Conservation (phyloP, 148 eudicot species). For the Camellia granthamiana region DNA sequence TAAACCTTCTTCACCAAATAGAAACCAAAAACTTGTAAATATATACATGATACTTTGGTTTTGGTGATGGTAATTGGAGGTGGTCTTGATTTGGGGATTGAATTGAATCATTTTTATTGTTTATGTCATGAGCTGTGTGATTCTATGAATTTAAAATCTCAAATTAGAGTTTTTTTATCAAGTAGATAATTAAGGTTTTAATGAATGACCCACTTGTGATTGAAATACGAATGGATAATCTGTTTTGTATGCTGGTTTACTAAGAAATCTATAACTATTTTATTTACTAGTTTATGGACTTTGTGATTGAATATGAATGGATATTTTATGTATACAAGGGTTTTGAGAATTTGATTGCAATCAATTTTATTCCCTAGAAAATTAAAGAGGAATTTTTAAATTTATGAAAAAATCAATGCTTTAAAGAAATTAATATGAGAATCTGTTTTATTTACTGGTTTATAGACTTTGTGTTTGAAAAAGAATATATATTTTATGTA, state of each 20-base stretch:
- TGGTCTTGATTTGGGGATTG: too few relatives aligned
- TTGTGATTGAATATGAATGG: too few relatives aligned
- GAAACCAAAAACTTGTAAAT: not conserved
- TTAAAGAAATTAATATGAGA: not conserved
- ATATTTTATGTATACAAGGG: not conserved
- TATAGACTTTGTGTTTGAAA: not conserved
- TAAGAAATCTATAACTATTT: too few relatives aligned
- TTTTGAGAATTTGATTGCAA: not conserved
- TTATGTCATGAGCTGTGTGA: not conserved
- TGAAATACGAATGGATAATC: too few relatives aligned
- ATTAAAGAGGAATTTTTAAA: not conserved
- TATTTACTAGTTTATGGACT: too few relatives aligned
- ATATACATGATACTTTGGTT: not conserved
- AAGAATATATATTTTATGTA: too few relatives aligned
- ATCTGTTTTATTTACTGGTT: not conserved
- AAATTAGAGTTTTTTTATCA: too few relatives aligned
- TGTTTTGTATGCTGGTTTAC: not conserved
- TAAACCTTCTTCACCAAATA: not conserved
- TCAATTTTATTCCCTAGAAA: not conserved
- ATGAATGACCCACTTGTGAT: not conserved
- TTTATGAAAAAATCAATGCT: too few relatives aligned
- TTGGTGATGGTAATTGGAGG: too few relatives aligned
- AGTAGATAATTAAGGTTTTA: not conserved
- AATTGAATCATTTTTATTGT: not conserved
- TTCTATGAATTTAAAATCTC: not conserved